phyloP scores from a whole-genome alignment of 2,329 filamentous ascomycete species.

The Microdochium bolleyi region DNA sequence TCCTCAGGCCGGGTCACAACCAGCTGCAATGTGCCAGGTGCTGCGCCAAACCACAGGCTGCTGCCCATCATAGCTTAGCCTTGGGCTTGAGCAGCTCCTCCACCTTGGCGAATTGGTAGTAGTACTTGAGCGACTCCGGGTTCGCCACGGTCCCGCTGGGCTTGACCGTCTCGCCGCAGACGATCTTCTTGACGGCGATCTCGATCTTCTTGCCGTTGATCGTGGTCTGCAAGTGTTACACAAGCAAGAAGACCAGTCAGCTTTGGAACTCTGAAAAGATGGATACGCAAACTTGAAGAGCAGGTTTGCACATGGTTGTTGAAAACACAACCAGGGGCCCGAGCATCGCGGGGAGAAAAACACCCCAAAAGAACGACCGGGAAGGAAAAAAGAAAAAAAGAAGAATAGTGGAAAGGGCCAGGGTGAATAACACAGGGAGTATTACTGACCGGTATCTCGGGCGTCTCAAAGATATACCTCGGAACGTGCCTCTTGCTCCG shows the following conservation, averaged over 20 bases:
- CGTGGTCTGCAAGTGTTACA: slow-evolving; percentile 59
- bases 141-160: slow-evolving; percentile 72
- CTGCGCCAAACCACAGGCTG: slow-evolving; percentile 6
- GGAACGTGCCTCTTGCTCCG: slow-evolving; percentile 70
- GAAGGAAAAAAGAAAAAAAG: not conserved
- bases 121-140: slow-evolving; percentile 66
- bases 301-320: too few relatives aligned
- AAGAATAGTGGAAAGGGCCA: not conserved
- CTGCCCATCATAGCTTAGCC: slow-evolving; percentile 38
- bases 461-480: slow-evolving; percentile 69
- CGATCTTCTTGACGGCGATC: slow-evolving; percentile 75
- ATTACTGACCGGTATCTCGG: slow-evolving; percentile 65
- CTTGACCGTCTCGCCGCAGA: slow-evolving; percentile 66
- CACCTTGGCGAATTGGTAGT: slow-evolving; percentile 70
- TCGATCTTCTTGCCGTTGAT: slow-evolving; percentile 84
- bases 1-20: too few relatives aligned
- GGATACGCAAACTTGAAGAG: too few relatives aligned
- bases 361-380: too few relatives aligned
- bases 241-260: slow-evolving; percentile 13
- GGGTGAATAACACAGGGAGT: too few relatives aligned
- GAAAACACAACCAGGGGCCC: too few relatives aligned
- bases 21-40: not conserved
- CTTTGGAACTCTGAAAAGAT: not conserved
- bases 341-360: too few relatives aligned
- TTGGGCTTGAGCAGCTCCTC: slow-evolving; percentile 46